These are phyloP conservation scores for Hypholoma sublateritium DNA, from an alignment of 768 basidiomycete species.

Conservation along the genomic window DNA sequence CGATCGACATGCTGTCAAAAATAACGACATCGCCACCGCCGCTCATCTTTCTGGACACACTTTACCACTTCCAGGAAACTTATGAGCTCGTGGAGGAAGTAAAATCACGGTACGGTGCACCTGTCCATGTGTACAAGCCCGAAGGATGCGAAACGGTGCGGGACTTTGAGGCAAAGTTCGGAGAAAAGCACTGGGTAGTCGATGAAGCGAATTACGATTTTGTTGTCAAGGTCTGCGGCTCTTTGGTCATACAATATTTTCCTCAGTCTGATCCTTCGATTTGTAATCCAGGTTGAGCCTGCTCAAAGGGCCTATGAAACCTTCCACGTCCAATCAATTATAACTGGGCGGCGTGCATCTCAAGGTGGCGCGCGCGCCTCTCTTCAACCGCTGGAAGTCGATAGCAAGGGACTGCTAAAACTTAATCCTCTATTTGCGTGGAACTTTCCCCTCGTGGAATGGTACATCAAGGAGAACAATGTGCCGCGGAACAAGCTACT, in stretches of 20 bases:
- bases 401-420: slow-evolving; percentile 87
- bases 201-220: slow-evolving; percentile 91
- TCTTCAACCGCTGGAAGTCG: slow-evolving; percentile 86
- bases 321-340: slow-evolving; percentile 79
- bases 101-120: slow-evolving; percentile 67
- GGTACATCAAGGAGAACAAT: slow-evolving; percentile 76
- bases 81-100: slow-evolving; percentile 87
- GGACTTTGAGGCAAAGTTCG: slow-evolving; percentile 81
- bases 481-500: slow-evolving; percentile 90
- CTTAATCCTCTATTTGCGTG: slow-evolving; percentile 92
- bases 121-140: slow-evolving; percentile 79
- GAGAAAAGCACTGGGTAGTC: slow-evolving; percentile 81
- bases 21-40: slow-evolving; percentile 69
- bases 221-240: slow-evolving; percentile 72
- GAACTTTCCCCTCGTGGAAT: slow-evolving; percentile 82
- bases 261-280: not conserved
- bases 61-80: slow-evolving; percentile 95
- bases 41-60: slow-evolving; percentile 93
- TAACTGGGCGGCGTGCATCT: slow-evolving; percentile 92
- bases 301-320: slow-evolving; percentile 83
- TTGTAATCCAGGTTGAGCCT: slow-evolving; percentile 75
- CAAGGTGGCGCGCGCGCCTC: slow-evolving; percentile 89
- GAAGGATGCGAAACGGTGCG: slow-evolving; percentile 60
- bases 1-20: slow-evolving; percentile 93
- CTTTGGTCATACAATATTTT: not conserved